These are phyloP conservation scores for Ramaria sp. DNA, from an alignment of 768 basidiomycete species.

Conservation along the genomic window DNA sequence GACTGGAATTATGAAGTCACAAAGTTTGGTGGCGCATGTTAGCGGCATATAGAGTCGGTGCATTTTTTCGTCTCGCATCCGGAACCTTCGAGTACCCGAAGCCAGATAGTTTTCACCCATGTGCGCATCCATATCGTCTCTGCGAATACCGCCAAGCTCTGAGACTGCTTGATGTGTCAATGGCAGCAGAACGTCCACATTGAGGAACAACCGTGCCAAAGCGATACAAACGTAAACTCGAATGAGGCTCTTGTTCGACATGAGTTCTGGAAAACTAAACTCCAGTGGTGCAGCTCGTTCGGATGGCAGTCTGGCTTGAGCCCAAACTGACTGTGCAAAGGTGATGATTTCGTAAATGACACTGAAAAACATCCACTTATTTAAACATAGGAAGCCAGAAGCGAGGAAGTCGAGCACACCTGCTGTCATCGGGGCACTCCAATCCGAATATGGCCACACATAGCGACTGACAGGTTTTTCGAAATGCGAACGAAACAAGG, in stretches of 20 bases:
- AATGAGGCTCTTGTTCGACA: background rate
- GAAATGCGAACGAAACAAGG: background rate
- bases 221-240: background rate
- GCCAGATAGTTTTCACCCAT: background rate
- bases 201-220: background rate
- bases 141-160: background rate
- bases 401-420: background rate
- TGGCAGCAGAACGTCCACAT: background rate
- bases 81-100: background rate
- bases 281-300: background rate
- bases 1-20: background rate
- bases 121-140: background rate
- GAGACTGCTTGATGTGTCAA: background rate
- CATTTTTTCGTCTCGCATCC: background rate
- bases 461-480: background rate
- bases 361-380: background rate
- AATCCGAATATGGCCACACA: background rate
- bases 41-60: conserved; percentile 1
- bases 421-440: background rate
- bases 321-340: background rate
- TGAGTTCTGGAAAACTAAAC: background rate
- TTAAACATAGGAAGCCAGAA: background rate
- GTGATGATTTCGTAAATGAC: background rate
- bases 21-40: conserved; percentile 1
- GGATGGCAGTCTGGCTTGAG: background rate